Percentiles rank a stretch among this genome's conserved stretches.
phyloP scores from a whole-genome alignment of 2,329 filamentous ascomycete genomes.

The Apiospora arundinis region DNA sequence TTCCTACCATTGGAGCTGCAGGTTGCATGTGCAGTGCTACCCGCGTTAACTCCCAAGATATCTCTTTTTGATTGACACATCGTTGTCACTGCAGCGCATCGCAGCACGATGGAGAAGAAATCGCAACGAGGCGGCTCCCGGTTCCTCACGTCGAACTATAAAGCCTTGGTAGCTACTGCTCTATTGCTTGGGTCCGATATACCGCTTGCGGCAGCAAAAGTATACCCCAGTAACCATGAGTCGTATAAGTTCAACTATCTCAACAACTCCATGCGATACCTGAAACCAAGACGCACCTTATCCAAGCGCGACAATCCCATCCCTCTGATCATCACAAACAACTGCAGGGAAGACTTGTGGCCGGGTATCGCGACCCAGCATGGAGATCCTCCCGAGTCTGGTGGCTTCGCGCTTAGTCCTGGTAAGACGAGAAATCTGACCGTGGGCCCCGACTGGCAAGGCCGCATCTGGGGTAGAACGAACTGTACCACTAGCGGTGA shows the following conservation, averaged over 20 bases:
- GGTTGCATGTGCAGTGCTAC: background rate
- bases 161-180: conserved; percentile 4
- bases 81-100: background rate
- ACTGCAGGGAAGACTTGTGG: conserved; percentile 74
- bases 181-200: conserved; percentile 29
- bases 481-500: conserved; percentile 79
- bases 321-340: conserved; percentile 74
- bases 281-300: conserved; percentile 33
- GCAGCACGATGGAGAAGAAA: background rate
- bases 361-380: conserved; percentile 77
- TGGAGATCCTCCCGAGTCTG: conserved; percentile 69
- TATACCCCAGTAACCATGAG: conserved; percentile 40
- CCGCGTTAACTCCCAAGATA: background rate
- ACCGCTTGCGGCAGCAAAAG: conserved; percentile 30
- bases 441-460: conserved; percentile 79
- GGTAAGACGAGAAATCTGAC: conserved; percentile 66
- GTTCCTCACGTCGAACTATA: background rate
- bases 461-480: conserved; percentile 81
- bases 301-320: conserved; percentile 43
- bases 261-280: conserved; percentile 29
- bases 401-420: conserved; percentile 71
- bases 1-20: background rate
- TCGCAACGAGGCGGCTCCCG: background rate
- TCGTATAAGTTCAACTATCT: conserved; percentile 40
- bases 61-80: background rate